phyloP scores from a whole-genome alignment of 2,329 filamentous ascomycete genomes.

The Chaetomium sp. region DNA sequence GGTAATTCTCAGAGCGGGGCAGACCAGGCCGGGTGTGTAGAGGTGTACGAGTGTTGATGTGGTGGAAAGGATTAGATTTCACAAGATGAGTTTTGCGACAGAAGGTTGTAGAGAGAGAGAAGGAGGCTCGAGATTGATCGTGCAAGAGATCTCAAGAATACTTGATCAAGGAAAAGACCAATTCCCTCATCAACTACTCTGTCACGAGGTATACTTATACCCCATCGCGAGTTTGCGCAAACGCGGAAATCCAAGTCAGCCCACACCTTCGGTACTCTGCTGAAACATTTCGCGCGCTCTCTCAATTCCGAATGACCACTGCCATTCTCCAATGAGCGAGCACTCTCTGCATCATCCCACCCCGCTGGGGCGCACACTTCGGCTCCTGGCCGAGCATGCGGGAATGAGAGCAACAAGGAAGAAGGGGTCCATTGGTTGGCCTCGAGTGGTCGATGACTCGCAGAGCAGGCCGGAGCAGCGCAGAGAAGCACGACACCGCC shows the following conservation, averaged over 20 bases:
- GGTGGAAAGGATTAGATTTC: neutral
- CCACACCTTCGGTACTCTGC: conserved; percentile 5
- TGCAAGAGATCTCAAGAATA: neutral
- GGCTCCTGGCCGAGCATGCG: conserved; percentile 14
- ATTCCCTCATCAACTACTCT: neutral
- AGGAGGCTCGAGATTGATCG: neutral
- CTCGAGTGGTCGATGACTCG: conserved; percentile 15
- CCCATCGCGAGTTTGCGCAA: conserved; percentile 20
- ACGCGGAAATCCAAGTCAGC: conserved; percentile 18
- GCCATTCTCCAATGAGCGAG: conserved; percentile 22
- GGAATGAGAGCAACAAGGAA: neutral
- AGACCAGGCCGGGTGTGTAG: neutral
- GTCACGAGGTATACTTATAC: conserved; percentile 10
- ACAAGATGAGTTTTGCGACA: neutral
- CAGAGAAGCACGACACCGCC: conserved; percentile 10
- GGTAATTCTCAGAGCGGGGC: no score
- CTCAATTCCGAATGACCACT: conserved; percentile 11
- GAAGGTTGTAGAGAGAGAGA: neutral
- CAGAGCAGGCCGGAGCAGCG: conserved; percentile 16
- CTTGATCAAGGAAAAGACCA: neutral
- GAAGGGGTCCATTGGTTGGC: no score
- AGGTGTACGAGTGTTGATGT: neutral
- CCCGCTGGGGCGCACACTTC: conserved; percentile 9
- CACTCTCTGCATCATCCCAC: neutral
- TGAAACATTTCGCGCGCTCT: conserved; percentile 11